Base-by-base conservation (phyloP, 805 yeast genomes). In the Starmerella riodocensis region DNA sequence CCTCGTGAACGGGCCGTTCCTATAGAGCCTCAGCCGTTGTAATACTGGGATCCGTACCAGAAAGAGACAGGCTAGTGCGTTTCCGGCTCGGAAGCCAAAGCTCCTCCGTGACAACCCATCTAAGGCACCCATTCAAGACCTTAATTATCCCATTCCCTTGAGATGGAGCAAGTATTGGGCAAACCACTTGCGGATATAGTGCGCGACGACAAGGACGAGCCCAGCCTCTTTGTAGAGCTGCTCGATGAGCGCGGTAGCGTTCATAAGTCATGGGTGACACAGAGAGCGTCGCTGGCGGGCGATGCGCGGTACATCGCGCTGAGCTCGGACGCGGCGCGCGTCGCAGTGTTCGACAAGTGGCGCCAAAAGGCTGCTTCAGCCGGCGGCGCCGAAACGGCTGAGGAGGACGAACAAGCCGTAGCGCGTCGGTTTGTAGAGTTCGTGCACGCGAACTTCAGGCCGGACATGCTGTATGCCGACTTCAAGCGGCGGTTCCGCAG, bases 301-400 rank as follows among this genome's bases (percentile, higher is more conserved):
- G 73, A 73, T 43, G 63, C 66, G 4, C 46, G 63, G 11, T 73
- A 62, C 48, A 53, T 58, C 19, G 39, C 43, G 1, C 41, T 70
- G 16, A 56, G 57, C 6, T 51, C 59, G 20, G 60, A 64, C 29
- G 45, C 52, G 16, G 49, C 51, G 7, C 55, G 76, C 26, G 59
- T 57, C 36, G 58, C 52, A 1, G 47, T 64, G 1, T 74, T 67
- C 50, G 67, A 69, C 31, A 51, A 57, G 21, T 74, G 80, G 79
- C 52, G 59, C 3, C 37, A 41, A 12, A 17, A 26, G 39, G n/a
- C n/a, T n/a, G n/a, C n/a, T n/a, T n/a, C n/a, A n/a, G 37, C 39
- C 8, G 23, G 23, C 16, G 35, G 20, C 6, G 40, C 3, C 13
- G 18, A 29, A 11, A 14, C 12, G 6, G n/a, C n/a, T n/a, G n/a